Evolutionary conservation across 1,139 yeast species (phyloP), one percentile per base, ranked within the genome.

Genomic region (Saccharomycopsis hybrid): DNA sequence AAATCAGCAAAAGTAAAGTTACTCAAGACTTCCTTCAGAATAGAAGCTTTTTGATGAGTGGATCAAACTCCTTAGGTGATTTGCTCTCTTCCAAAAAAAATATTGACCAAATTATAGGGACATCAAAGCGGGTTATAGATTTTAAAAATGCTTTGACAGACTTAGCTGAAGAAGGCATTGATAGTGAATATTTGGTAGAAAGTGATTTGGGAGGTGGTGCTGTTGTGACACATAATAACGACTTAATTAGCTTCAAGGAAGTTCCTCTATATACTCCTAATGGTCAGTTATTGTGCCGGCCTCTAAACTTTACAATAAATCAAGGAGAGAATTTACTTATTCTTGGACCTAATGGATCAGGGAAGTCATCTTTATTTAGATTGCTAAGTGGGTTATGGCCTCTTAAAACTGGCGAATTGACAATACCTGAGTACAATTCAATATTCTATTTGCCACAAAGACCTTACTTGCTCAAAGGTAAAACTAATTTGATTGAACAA

Each of bases 261-360:
- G 88, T 90, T 5, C 87, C 89, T 29, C 74, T 90, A 49, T 76
- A 85, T 1, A 88, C 97, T 1, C 97, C 97, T 0, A 83, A 86
- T 3, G 82, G 88, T 51, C 94, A 87, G 46, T 75, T 84, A 0
- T 72, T 90, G 52, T 82, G 86, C 37, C 74, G 77, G 48, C 74
- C 78, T 38, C 72, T 90, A 58, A 73, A 78, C 41, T 89, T 90
- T 65, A 73, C 81, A 48, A 78, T 90, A 51, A 78, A 81, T 55
- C 84, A 79, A 43, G 97, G 97, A 33, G 84, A 89, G 52, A 95
- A 90, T 65, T 71, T 90, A 52, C 73, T 90, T 53, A 89, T 90
- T 63, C 92, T 92, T 5, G 97, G 97, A 0, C 97, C 97, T 5
- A 90, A 90, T 62, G 97, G 97, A 1, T 86, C 95, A 52, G 97